phyloP scores from a whole-genome alignment of 2,329 filamentous ascomycete species.

The Penicillium expansum region DNA sequence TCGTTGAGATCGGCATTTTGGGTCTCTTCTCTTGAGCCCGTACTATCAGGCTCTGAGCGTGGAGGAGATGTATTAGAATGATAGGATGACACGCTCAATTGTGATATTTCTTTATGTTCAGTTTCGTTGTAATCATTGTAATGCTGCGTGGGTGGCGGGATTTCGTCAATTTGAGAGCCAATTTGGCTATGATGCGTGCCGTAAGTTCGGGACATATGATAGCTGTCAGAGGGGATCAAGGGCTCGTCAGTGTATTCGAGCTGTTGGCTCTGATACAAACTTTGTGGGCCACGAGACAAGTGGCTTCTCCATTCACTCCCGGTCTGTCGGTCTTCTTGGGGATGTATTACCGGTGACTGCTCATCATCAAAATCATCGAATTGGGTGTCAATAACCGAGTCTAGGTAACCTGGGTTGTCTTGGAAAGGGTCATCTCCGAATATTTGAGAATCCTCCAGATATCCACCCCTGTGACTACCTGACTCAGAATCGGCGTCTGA shows the following conservation, averaged over 20 bases:
- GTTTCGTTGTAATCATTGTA: not conserved
- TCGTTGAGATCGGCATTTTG: slow-evolving; percentile 43
- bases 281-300: slow-evolving; percentile 16
- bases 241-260: not conserved
- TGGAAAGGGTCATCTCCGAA: slow-evolving; percentile 32
- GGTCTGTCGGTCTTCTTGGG: slow-evolving; percentile 4
- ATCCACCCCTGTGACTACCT: slow-evolving; percentile 27
- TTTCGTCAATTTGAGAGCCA: slow-evolving; percentile 1
- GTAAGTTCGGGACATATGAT: not conserved
- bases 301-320: slow-evolving; percentile 18
- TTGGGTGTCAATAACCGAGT: slow-evolving; percentile 39
- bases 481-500: slow-evolving; percentile 44
- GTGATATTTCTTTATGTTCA: slow-evolving; percentile 1
- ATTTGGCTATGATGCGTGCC: slow-evolving; percentile 5
- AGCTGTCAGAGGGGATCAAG: not conserved
- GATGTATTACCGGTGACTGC: slow-evolving; percentile 18
- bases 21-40: slow-evolving; percentile 21
- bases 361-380: slow-evolving; percentile 35
- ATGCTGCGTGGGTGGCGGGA: not conserved
- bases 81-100: slow-evolving; percentile 4
- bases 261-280: slow-evolving; percentile 11
- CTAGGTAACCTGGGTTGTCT: slow-evolving; percentile 40
- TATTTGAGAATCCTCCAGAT: slow-evolving; percentile 27
- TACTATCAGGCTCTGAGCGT: slow-evolving; percentile 26
- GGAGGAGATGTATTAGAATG: slow-evolving; percentile 15